A percentile compares a stretch with the other conserved stretches of the same genome.
These are phyloP conservation scores for Lodderomyces elongisporus DNA, from an alignment of 1,139 yeast species.

Conservation along the genomic window DNA sequence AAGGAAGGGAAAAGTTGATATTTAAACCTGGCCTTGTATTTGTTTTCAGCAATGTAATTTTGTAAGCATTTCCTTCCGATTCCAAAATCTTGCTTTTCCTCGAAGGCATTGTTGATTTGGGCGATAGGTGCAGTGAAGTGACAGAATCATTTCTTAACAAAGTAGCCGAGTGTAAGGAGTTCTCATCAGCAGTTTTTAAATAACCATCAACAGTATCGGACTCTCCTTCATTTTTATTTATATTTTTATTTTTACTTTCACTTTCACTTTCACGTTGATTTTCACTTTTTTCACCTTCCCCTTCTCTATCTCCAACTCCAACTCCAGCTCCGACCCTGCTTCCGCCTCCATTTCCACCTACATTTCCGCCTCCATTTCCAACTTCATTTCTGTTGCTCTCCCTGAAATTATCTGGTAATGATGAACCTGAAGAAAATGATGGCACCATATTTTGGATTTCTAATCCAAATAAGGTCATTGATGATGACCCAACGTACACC, in stretches of 20 bases:
- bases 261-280: no score
- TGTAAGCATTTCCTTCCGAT: constrained; percentile 71
- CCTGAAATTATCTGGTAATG: constrained; percentile 14
- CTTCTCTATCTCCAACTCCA: no score
- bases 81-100: constrained; percentile 49
- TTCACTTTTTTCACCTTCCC: no score
- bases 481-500: constrained; percentile 72
- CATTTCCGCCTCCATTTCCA: no score
- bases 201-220: neutral
- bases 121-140: constrained; percentile 10
- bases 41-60: constrained; percentile 62
- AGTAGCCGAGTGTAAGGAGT: neutral
- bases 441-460: constrained; percentile 66
- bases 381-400: no score
- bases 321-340: no score
- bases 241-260: no score
- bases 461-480: constrained; percentile 74
- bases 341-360: no score
- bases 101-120: neutral
- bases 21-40: constrained; percentile 63
- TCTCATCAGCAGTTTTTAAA: neutral
- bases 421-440: constrained; percentile 18
- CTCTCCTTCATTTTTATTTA: no score
- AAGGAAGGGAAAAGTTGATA: constrained; percentile 66
- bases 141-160: constrained; percentile 11